A percentile compares a stretch with the other conserved stretches of the same genome.
These are phyloP conservation scores for Biscutella laevigata DNA, from an alignment of 441 rosid species.

Conservation along the genomic window DNA sequence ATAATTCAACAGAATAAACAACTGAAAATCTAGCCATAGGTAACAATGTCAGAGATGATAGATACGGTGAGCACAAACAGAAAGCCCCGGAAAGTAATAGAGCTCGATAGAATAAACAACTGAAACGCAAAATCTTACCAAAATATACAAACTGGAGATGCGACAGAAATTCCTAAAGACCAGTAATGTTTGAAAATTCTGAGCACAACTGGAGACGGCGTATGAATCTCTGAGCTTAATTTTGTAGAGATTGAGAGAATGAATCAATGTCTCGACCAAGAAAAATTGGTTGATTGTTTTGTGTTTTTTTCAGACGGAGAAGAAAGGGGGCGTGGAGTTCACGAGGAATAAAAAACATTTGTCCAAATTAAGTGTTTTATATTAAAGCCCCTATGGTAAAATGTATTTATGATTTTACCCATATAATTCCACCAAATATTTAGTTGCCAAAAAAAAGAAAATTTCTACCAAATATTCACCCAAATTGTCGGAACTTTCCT, in stretches of 20 bases:
- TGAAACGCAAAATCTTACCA: neutral
- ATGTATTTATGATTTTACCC: neutral
- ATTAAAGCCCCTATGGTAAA: neutral
- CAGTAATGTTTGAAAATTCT: neutral
- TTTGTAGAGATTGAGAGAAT: conserved; percentile 9
- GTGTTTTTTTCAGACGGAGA: conserved; percentile 11
- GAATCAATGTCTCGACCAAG: conserved; percentile 16
- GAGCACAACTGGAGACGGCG: conserved; percentile 1
- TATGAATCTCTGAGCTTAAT: conserved; percentile 5
- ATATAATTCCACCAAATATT: too few relatives aligned
- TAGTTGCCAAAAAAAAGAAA: too few relatives aligned
- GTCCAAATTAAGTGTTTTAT: neutral
- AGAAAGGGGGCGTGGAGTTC: conserved; percentile 17
- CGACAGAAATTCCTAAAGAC: conserved; percentile 1
- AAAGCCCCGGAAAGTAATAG: neutral
- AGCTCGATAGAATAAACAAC: conserved; percentile 1
- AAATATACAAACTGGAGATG: conserved; percentile 12
- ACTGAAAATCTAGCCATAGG: conserved; percentile 11
- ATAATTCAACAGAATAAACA: neutral
- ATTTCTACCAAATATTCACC: too few relatives aligned
- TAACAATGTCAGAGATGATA: conserved; percentile 14
- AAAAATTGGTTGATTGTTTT: conserved; percentile 13
- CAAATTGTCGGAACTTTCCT: too few relatives aligned
- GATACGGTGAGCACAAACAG: neutral
- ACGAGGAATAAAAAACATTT: conserved; percentile 17